Conservation (phyloP, 306 rosid species). For the Castanea crenata region DNA sequence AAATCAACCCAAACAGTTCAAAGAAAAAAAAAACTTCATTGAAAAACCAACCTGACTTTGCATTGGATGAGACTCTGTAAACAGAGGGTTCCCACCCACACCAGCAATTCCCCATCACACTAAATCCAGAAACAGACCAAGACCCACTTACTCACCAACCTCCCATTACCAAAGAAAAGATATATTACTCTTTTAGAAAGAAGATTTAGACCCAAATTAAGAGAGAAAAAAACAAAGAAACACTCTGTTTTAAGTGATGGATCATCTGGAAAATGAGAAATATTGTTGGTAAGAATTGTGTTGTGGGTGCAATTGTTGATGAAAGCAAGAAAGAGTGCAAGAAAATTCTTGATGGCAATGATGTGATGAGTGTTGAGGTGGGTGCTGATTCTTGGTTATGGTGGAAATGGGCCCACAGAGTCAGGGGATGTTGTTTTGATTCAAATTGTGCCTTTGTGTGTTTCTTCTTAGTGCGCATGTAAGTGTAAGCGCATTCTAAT, state of each 20-base stretch:
- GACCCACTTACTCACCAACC: conserved; percentile 34
- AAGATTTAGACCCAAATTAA: conserved; percentile 14
- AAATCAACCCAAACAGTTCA: conserved; percentile 7
- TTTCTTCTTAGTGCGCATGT: conserved; percentile 56
- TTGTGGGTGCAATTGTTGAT: conserved; percentile 17
- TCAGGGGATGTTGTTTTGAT: conserved; percentile 25
- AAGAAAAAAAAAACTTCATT: not conserved
- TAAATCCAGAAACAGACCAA: conserved; percentile 28
- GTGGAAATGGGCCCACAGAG: conserved; percentile 54
- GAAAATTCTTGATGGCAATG: conserved; percentile 61
- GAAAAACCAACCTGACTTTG: conserved; percentile 69
- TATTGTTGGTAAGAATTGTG: not conserved
- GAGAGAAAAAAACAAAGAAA: not conserved
- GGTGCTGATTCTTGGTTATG: conserved; percentile 44
- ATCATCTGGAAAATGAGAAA: conserved; percentile 16
- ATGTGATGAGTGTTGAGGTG: conserved; percentile 48
- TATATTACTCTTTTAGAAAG: conserved; percentile 15
- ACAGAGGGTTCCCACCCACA: conserved; percentile 59
- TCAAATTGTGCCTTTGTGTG: conserved; percentile 33
- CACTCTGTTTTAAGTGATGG: not conserved
- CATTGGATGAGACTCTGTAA: conserved; percentile 84
- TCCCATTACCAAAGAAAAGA: conserved; percentile 38
- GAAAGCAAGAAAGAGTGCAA: conserved; percentile 34
- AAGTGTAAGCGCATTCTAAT: conserved; percentile 36
- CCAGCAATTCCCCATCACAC: conserved; percentile 86